Conservation (phyloP, 495 filamentous ascomycete species). For the Podospora anserina region DNA sequence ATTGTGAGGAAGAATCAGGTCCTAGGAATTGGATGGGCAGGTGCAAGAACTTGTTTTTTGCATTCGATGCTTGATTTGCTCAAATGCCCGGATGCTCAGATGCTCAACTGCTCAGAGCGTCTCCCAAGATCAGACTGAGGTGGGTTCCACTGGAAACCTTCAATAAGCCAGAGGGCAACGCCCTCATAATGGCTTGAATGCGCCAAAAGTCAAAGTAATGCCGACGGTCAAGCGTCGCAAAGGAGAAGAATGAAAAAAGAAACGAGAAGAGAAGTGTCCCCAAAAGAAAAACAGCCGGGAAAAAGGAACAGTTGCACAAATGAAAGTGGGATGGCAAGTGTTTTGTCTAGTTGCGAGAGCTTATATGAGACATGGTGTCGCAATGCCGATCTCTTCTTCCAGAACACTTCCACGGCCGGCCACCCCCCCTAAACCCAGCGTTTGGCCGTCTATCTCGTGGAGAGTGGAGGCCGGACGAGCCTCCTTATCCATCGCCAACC, state of each 20-base stretch:
- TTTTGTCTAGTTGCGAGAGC: constrained; percentile 12
- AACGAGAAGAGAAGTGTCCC: background rate
- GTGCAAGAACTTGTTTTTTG: no score
- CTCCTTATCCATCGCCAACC: constrained; percentile 3
- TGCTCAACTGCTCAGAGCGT: background rate
- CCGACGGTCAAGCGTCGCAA: background rate
- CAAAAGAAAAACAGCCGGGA: constrained; percentile 2
- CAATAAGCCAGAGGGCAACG: background rate
- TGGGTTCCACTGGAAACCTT: constrained; percentile 14
- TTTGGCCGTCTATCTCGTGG: background rate
- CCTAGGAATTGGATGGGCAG: no score
- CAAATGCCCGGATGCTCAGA: background rate
- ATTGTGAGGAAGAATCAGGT: background rate
- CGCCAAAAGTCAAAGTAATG: background rate
- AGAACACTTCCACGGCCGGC: constrained; percentile 9
- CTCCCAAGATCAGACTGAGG: background rate
- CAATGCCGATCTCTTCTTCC: constrained; percentile 30
- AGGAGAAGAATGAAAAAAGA: constrained; percentile 5
- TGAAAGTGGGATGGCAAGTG: constrained; percentile 14
- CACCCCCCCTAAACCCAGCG: background rate
- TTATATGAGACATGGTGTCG: constrained; percentile 34
- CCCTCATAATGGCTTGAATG: background rate
- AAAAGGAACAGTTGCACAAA: constrained; percentile 6
- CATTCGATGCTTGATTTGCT: background rate
- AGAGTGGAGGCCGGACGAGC: background rate